Evolutionary conservation across 441 rosid genomes (phyloP), one percentile per base, ranked within the genome.

Genomic region (Adansonia grandidieri): DNA sequence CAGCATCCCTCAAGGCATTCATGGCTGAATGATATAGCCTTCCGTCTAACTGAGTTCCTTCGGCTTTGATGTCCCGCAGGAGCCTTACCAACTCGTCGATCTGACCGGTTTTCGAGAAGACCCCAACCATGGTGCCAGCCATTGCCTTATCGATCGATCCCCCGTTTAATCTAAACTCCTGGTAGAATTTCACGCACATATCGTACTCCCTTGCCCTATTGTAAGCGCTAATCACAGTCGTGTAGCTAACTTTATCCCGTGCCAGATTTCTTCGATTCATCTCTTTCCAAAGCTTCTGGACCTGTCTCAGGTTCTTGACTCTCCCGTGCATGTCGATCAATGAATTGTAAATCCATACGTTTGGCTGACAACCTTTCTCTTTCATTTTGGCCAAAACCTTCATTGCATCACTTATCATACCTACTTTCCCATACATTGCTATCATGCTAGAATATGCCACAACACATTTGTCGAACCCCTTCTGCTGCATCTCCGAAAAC

Each of bases 41-140:
- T n/a, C 79, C 85, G 80, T 95, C 97, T 3, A 93, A 78, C 64
- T 50, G 70, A 4, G 91, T 90, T 47, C 94, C 89, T 79, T 89
- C 90, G 7, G 78, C 76, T 78, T 87, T 91, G 88, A 93, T 90
- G 80, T 93, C 97, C 70, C 81, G 84, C 82, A 95, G 78, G 76
- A 95, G 90, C 87, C 84, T 91, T 86, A 95, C 77, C 79, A 95
- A 78, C 86, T 91, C 94, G 42, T 91, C 90, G 2, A 93, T 74
- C 80, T 83, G 79, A 22, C 91, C 87, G 8, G 86, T 85, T 85
- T 95, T 95, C 2, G 97, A 91, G 86, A 91, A 90, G 48, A 95
- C 93, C 3, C 97, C 90, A 3, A 93, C 92, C 97, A 93, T 93
- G 76, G 89, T 89, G 37, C 97, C 97, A 0, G 90, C 97, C 91